phyloP scores from a whole-genome alignment of 306 rosid genomes.

The Castanea mollissima region DNA sequence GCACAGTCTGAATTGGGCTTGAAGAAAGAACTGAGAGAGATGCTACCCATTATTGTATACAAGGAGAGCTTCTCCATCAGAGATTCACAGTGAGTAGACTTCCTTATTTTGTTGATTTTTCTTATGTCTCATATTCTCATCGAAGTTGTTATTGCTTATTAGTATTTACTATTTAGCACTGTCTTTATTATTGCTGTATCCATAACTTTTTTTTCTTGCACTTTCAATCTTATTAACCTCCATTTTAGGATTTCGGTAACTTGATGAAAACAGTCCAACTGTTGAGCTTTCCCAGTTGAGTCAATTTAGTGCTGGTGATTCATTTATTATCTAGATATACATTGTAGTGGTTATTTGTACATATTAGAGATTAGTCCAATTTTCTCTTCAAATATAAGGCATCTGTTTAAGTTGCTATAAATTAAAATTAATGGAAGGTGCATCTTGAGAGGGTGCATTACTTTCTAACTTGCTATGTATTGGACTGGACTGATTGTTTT shows the following conservation, averaged over 20 bases:
- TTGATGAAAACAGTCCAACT: background rate
- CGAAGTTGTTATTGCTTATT: too few relatives aligned
- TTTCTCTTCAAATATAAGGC: background rate
- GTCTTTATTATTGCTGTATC: background rate
- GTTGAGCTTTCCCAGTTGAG: background rate
- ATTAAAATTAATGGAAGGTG: background rate
- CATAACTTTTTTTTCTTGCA: background rate
- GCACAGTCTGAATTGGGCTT: constrained; percentile 54
- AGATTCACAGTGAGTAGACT: constrained; percentile 70
- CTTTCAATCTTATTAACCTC: background rate
- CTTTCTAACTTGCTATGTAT: background rate
- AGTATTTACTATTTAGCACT: too few relatives aligned
- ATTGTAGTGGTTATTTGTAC: too few relatives aligned
- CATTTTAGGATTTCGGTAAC: background rate
- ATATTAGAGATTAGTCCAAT: background rate
- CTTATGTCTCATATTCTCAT: background rate
- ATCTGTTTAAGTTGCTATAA: background rate
- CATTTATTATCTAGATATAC: background rate
- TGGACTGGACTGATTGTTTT: background rate
- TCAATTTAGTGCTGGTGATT: background rate
- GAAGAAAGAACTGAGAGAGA: constrained; percentile 75
- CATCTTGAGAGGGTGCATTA: background rate
- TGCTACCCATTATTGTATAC: constrained; percentile 79
- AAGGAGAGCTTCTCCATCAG: constrained; percentile 72
- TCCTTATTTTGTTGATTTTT: background rate